Base-by-base conservation (phyloP, 352 stramenopile genomes). In the Globisporangium megalacanthum region DNA sequence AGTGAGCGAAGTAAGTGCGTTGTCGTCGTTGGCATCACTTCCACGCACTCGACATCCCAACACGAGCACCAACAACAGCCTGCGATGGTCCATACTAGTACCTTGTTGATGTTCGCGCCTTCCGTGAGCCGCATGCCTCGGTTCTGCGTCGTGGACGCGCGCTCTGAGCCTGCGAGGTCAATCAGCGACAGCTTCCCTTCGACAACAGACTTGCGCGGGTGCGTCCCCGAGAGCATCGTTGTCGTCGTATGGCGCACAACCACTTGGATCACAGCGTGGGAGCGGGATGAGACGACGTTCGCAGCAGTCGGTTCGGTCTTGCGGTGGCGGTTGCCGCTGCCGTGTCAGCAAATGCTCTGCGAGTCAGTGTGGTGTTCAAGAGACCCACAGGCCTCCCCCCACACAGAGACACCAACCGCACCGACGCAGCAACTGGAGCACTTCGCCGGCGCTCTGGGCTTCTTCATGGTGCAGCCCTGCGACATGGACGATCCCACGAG, bases 181-280 rank as follows among this genome's bases (percentile, higher is more conserved):
- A 96, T 88, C 20, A 96, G 56, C 33, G 75, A 89, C 10, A 96
- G 70, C 49, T 92, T 94, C 0, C 80, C 83, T 47, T 92, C 76
- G 3, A 88, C 69, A 1, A 73, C 83, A 19, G 58, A 82, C 56
- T 74, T 85, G 64, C 62, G 73, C 50, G 61, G 73, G 51, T 78
- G 69, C 56, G 68, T 69, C 13, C 73, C 64, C 0, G 69, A 73
- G 36, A 70, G 65, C 69, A 72, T 84, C 52, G 67, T 91, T 48
- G 58, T 79, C 37, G 61, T 76, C 13, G 63, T 85, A 52, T 88
- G 79, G 35, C 76, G 75, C 15, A 92, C 72, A 6, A 60, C 72
- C n/a, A 92, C 73, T 64, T 92, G 82, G 20, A 94, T 73, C 25
- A 96, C 79, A 2, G 87, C 87, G 54, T 96, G 87, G 1, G 86